phyloP scores from a whole-genome alignment of 169 alveolate species.

The Eimeria sp. region DNA sequence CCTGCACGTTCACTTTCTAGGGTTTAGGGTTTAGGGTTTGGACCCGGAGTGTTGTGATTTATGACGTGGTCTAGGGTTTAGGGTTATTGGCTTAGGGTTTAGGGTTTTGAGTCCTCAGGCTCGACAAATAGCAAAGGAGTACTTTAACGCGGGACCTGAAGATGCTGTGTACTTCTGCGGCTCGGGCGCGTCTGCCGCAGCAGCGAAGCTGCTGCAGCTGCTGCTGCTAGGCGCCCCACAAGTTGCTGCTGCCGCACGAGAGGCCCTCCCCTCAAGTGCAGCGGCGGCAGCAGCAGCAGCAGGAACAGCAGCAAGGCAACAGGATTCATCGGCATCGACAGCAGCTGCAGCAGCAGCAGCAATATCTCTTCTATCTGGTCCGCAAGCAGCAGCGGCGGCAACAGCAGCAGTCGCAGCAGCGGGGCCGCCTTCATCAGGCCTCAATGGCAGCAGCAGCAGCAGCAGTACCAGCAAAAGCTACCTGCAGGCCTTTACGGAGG shows the following conservation, averaged over 20 bases:
- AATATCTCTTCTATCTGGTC: too few relatives aligned
- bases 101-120: not conserved
- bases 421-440: too few relatives aligned
- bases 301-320: not conserved
- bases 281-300: too few relatives aligned
- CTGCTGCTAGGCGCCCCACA: conserved; percentile 68
- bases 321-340: not conserved
- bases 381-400: too few relatives aligned
- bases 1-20: not conserved
- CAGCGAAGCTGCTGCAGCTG: conserved; percentile 63
- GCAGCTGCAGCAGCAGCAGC: not conserved
- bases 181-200: conserved; percentile 82
- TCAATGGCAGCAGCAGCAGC: not conserved
- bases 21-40: too few relatives aligned
- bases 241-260: conserved; percentile 12
- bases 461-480: conserved; percentile 17
- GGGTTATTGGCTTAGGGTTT: not conserved
- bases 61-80: not conserved
- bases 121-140: conserved; percentile 82
- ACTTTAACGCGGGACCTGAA: conserved; percentile 74
- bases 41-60: not conserved
- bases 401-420: too few relatives aligned
- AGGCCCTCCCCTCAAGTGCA: not conserved
- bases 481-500: conserved; percentile 24
- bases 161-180: conserved; percentile 86